Base-by-base conservation (phyloP, 2,329 filamentous ascomycete genomes). In the Claviceps cyperi region DNA sequence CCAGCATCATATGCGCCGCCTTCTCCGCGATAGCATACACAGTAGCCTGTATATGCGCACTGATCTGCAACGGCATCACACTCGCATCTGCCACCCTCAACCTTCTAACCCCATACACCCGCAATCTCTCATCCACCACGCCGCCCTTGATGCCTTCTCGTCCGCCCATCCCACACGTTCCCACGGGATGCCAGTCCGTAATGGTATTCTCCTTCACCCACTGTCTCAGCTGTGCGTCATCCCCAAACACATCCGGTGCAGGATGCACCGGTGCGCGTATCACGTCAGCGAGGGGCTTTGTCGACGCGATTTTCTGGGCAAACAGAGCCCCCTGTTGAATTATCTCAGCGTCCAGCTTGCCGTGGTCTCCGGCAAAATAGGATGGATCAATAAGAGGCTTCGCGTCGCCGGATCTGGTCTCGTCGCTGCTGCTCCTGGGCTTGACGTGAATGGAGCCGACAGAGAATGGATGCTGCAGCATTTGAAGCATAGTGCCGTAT, bases 401-500 rank as follows among this genome's bases (percentile, higher is more conserved):
- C 50, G 48, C 60, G n/a, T 58, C 60, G 44, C 24, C 62, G 39
- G 19, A 56, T 5, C 15, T 35, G 7, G 19, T 5, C 28, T 32
- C 28, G 9, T 32, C 28, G 43, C 11, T 48, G 13, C 48, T 46
- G 14, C 50, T 49, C 14, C 54, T 48, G 2, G 61, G 54, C 2
- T 51, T 59, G 47, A 76, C 67, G 52, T 77, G 74, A 9, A 77
- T 63, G 2, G 64, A 69, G 0, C 75, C 75, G 3, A 65, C 61
- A 0, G 71, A 70, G 32, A 74, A 74, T 0, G 75, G 74, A 57
- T 76, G 74, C 52, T 76, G 73, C 1, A 77, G 59, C 51, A 75
- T 70, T 51, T 70, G 68, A 0, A 76, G 54, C 63, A 75, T 67
- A 2, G 69, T 73, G 8, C 63, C 71, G 50, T 76, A 74, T 50